phyloP scores from a whole-genome alignment of 2,329 filamentous ascomycete genomes.

The Penicillium sp. region DNA sequence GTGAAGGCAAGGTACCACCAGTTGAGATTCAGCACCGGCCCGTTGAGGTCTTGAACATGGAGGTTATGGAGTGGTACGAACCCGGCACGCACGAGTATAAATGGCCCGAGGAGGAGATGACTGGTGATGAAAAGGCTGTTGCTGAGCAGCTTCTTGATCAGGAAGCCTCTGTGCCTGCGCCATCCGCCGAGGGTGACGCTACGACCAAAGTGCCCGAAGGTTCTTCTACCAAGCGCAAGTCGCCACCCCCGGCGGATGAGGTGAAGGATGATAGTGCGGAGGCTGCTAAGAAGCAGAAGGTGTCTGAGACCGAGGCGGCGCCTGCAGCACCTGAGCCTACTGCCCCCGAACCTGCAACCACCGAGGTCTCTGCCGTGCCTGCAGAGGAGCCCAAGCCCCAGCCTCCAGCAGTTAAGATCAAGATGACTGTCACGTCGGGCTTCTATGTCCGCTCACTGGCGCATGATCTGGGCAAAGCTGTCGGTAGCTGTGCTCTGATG shows the following conservation, averaged over 20 bases:
- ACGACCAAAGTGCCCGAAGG: constrained; percentile 15
- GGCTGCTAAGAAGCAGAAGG: constrained; percentile 32
- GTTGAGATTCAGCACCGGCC: constrained; percentile 76
- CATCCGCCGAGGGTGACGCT: constrained; percentile 32
- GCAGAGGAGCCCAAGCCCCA: constrained; percentile 21
- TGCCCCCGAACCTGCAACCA: constrained; percentile 12
- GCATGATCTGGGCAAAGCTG: constrained; percentile 81
- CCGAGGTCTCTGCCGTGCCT: constrained; percentile 11
- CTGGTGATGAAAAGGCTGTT: constrained; percentile 69
- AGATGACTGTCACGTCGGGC: constrained; percentile 89
- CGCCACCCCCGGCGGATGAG: constrained; percentile 28
- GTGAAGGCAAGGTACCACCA: constrained; percentile 82
- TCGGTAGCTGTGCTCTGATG: constrained; percentile 83
- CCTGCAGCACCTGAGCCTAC: constrained; percentile 8
- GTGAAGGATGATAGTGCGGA: constrained; percentile 18
- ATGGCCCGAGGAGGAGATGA: constrained; percentile 78
- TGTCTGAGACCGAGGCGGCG: constrained; percentile 28
- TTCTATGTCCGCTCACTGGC: constrained; percentile 96
- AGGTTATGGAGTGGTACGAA: constrained; percentile 79
- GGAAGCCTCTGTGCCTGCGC: constrained; percentile 26
- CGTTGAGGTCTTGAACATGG: constrained; percentile 73
- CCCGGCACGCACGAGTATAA: constrained; percentile 74
- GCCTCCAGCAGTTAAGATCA: constrained; percentile 73
- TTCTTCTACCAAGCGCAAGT: constrained; percentile 35
- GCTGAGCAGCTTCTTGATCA: constrained; percentile 63